Conservation (phyloP, 2,329 filamentous ascomycete species). For the Alternaria gaisen region DNA sequence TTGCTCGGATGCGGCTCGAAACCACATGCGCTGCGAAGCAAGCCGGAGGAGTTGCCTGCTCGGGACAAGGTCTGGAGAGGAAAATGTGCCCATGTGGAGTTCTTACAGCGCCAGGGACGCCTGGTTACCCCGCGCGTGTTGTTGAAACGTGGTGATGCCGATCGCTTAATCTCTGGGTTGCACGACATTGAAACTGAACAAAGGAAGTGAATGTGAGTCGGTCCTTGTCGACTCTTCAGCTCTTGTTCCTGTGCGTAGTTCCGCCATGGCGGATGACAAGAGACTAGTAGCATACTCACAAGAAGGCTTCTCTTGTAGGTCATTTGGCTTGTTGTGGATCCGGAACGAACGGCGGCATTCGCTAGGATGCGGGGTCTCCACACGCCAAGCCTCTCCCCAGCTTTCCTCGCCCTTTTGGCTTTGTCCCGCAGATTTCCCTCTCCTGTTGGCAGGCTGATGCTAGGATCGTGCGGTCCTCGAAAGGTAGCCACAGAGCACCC, state of each 20-base stretch:
- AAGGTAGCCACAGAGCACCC: background rate
- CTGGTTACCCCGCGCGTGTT: conserved; percentile 14
- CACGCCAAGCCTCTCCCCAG: conserved; percentile 37
- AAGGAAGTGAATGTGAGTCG: conserved; percentile 17
- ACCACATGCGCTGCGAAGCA: conserved; percentile 9
- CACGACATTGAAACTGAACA: conserved; percentile 15
- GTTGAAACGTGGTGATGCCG: conserved; percentile 12
- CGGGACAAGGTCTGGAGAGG: conserved; percentile 10
- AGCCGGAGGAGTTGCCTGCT: conserved; percentile 10
- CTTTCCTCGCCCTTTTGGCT: conserved; percentile 24
- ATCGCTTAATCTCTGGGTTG: conserved; percentile 12
- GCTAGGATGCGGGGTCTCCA: conserved; percentile 41
- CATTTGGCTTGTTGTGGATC: conserved; percentile 29
- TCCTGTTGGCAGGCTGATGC: conserved; percentile 9
- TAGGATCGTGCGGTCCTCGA: background rate
- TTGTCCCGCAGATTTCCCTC: conserved; percentile 9
- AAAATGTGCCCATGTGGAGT: conserved; percentile 6
- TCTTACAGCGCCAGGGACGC: background rate
- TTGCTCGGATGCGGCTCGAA: conserved; percentile 16
- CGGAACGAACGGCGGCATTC: conserved; percentile 15
- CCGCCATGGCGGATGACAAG: conserved; percentile 19
- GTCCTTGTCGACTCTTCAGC: conserved; percentile 6
- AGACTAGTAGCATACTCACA: conserved; percentile 5
- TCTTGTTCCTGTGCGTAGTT: conserved; percentile 14
- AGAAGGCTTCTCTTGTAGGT: conserved; percentile 14